Evolutionary conservation across 2,329 filamentous ascomycete genomes (phyloP).

Genomic region (Exophiala sp.): DNA sequence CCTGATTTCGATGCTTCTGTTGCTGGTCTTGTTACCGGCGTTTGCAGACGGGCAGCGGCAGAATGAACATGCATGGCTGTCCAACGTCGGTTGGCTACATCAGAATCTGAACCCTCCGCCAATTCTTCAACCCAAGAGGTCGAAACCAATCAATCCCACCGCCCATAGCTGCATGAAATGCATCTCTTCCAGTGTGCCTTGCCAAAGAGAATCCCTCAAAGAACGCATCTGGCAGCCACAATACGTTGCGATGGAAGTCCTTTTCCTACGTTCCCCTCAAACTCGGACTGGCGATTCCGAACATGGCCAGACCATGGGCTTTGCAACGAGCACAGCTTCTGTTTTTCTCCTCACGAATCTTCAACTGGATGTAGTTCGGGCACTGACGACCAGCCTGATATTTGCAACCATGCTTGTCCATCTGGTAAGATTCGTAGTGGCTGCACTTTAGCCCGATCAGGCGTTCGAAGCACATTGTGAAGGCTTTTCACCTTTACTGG

Average conservation of each 20-base stretch:
- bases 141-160: too few species aligned
- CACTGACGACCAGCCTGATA: conserved; percentile 22
- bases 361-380: conserved; percentile 25
- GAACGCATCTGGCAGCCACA: neutral
- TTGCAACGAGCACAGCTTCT: conserved; percentile 28
- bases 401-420: conserved; percentile 28
- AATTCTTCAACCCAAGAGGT: too few species aligned
- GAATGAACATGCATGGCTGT: too few species aligned
- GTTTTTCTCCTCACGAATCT: conserved; percentile 26
- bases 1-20: too few species aligned
- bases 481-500: neutral
- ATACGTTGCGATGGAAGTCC: neutral
- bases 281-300: conserved; percentile 28
- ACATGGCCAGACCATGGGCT: conserved; percentile 21
- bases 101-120: too few species aligned
- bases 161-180: too few species aligned
- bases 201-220: neutral
- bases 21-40: too few species aligned
- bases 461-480: conserved; percentile 29
- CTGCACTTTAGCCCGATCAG: conserved; percentile 25
- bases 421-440: conserved; percentile 28
- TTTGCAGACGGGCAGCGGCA: too few species aligned
- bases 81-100: too few species aligned
- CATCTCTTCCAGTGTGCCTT: neutral
- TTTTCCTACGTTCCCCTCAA: conserved; percentile 14